Conservation (phyloP, 73 alveolate species). For the Stentor coeruleus region DNA sequence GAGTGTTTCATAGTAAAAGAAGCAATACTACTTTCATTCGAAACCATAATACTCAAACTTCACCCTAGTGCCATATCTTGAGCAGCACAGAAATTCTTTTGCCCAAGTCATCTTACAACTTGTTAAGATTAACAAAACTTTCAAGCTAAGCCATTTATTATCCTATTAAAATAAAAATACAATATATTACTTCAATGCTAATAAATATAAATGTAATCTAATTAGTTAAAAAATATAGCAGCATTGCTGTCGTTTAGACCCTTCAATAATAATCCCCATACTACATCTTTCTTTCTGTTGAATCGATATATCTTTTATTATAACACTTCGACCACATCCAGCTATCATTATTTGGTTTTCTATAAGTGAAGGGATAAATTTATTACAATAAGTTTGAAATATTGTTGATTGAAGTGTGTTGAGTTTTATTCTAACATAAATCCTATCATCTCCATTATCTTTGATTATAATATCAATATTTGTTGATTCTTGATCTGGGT, state of each 20-base stretch:
- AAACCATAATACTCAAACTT: conserved; percentile 48
- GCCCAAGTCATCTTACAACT: neutral
- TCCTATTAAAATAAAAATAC: too few relatives aligned
- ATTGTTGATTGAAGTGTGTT: neutral
- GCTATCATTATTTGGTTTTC: neutral
- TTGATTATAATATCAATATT: conserved; percentile 14
- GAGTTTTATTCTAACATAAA: neutral
- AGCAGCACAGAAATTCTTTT: neutral
- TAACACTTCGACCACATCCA: neutral
- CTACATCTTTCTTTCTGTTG: neutral
- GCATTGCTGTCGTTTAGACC: neutral
- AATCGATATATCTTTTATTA: neutral
- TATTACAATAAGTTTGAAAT: neutral
- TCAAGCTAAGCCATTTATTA: neutral
- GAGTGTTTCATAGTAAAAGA: conserved; percentile 51
- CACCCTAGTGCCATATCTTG: too few relatives aligned
- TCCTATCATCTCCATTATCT: conserved; percentile 26
- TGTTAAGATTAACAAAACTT: neutral
- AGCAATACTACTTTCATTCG: conserved; percentile 48
- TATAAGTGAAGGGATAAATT: neutral
- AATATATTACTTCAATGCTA: too few relatives aligned
- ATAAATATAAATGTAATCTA: too few relatives aligned
- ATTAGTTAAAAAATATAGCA: neutral
- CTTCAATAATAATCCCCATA: neutral
- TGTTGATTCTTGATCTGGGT: neutral